phyloP scores from a whole-genome alignment of 495 filamentous ascomycete genomes.

The Neurospora terricola region DNA sequence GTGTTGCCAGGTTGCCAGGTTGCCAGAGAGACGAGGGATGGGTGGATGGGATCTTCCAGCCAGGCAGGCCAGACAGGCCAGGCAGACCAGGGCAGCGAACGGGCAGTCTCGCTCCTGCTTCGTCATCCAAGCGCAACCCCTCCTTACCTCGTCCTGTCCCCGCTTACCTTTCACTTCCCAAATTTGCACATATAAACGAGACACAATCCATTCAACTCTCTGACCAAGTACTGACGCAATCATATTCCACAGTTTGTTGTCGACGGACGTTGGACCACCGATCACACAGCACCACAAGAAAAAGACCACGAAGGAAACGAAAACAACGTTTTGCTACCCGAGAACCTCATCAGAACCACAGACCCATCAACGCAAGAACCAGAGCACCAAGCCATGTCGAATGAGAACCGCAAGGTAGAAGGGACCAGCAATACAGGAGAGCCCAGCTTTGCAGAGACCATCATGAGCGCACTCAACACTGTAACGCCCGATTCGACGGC shows the following conservation, averaged over 20 bases:
- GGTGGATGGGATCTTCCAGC: neutral
- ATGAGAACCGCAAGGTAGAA: neutral
- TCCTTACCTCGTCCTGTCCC: neutral
- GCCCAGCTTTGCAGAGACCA: slow-evolving; percentile 32
- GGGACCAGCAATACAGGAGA: slow-evolving; percentile 14
- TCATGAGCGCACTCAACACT: slow-evolving; percentile 45
- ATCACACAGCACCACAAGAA: slow-evolving; percentile 68
- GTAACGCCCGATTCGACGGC: slow-evolving; percentile 68
- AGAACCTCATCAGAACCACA: slow-evolving; percentile 46
- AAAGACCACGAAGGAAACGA: slow-evolving; percentile 65
- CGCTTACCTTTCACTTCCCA: neutral
- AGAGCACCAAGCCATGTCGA: neutral
- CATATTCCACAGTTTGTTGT: slow-evolving; percentile 65
- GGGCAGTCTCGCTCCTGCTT: neutral
- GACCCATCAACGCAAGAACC: neutral
- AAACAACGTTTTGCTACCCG: slow-evolving; percentile 78
- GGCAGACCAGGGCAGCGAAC: neutral
- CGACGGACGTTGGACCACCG: slow-evolving; percentile 76
- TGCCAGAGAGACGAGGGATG: neutral
- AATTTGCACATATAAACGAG: neutral
- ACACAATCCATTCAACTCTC: neutral
- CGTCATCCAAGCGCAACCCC: neutral
- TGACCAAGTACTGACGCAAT: neutral
- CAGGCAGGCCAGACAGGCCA: neutral
- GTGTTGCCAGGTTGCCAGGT: neutral